Conservation (phyloP, 2,329 filamentous ascomycete genomes). For the Sporothrix inflata region DNA sequence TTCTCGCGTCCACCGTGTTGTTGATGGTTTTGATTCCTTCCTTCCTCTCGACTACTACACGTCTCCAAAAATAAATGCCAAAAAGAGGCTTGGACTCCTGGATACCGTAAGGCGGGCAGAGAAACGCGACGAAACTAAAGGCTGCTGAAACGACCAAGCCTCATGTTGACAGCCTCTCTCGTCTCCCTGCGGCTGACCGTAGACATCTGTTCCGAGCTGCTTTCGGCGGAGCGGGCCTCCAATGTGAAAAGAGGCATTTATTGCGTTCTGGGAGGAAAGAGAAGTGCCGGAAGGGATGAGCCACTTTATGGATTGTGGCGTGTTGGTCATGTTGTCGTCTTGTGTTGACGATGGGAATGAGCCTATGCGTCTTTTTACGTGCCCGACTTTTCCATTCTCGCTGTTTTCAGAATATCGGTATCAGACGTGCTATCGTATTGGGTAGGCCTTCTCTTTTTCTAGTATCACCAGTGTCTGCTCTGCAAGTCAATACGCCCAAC, state of each 20-base stretch:
- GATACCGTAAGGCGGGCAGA: not conserved
- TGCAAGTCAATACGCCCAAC: too few species aligned
- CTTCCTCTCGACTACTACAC: not conserved
- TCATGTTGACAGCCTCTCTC: not conserved
- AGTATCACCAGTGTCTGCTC: too few species aligned
- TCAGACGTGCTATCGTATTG: not conserved
- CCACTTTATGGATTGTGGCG: slow-evolving; percentile 2
- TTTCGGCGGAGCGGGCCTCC: not conserved
- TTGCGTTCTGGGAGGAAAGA: not conserved
- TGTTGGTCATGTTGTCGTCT: slow-evolving; percentile 17
- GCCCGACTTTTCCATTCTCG: not conserved
- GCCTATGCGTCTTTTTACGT: not conserved
- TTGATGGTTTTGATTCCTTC: not conserved
- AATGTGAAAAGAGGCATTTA: not conserved
- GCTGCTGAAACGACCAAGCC: not conserved
- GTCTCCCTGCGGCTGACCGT: not conserved
- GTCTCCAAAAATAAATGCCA: not conserved
- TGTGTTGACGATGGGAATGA: not conserved
- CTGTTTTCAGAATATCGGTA: too few species aligned
- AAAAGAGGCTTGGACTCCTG: not conserved
- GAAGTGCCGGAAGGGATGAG: not conserved
- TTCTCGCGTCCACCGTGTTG: not conserved
- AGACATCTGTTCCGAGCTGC: not conserved
- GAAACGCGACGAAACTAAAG: not conserved
- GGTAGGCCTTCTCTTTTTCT: too few species aligned